phyloP scores from a whole-genome alignment of 805 yeast genomes.

The Sungouiella blattae region DNA sequence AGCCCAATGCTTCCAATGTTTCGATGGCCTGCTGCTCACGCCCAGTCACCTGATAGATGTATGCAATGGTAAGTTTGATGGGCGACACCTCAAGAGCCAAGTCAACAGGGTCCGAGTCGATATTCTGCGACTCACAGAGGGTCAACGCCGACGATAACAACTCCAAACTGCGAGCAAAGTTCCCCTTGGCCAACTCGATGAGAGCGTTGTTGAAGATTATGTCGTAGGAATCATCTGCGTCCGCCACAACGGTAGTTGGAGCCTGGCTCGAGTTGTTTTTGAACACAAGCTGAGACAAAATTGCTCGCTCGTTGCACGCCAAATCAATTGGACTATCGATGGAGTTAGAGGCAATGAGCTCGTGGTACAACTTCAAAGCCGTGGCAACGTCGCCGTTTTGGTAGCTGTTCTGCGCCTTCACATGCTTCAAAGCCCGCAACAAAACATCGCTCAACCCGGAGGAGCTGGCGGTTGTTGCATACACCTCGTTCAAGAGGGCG shows the following conservation, averaged over 20 bases:
- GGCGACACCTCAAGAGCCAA: constrained; percentile 53
- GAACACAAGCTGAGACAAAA: constrained; percentile 47
- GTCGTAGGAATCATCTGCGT: constrained; percentile 46
- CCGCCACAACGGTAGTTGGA: constrained; percentile 7
- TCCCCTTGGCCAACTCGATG: constrained; percentile 41
- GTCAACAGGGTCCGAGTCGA: constrained; percentile 41
- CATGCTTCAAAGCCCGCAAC: constrained; percentile 41
- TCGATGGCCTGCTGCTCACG: constrained; percentile 6
- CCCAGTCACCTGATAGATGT: constrained; percentile 35
- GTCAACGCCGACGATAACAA: constrained; percentile 45
- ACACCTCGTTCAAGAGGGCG: constrained; percentile 19
- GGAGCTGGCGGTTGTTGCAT: constrained; percentile 3
- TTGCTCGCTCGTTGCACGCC: constrained; percentile 63
- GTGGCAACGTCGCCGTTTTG: constrained; percentile 40
- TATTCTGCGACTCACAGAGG: constrained; percentile 34
- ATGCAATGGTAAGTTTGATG: constrained; percentile 58
- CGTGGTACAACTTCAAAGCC: constrained; percentile 46
- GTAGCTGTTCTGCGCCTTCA: constrained; percentile 53
- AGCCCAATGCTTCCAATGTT: constrained; percentile 15
- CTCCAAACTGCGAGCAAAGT: constrained; percentile 37
- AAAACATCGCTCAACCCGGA: constrained; percentile 15
- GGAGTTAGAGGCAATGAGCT: constrained; percentile 30
- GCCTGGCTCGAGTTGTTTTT: not conserved
- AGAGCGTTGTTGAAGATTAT: constrained; percentile 57
- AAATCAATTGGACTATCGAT: constrained; percentile 50